Conservation (phyloP, 768 basidiomycete genomes). For the Asterophora lycoperdoides region DNA sequence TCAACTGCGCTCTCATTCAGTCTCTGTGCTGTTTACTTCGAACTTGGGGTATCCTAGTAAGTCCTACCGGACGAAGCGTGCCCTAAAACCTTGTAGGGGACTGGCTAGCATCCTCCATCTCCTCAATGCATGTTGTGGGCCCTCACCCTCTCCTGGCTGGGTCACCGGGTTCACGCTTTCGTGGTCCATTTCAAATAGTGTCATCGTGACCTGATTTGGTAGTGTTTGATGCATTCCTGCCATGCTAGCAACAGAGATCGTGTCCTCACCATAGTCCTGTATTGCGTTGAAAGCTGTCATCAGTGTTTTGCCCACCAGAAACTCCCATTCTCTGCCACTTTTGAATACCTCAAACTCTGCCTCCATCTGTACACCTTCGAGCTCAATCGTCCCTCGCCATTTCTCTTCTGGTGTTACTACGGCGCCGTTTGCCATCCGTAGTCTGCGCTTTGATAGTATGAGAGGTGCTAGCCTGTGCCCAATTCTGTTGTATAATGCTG, state of each 20-base stretch:
- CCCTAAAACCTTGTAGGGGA: too few relatives aligned
- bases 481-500: background rate
- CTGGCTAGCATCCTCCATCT: too few relatives aligned
- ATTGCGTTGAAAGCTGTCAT: constrained; percentile 18
- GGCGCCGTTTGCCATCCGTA: constrained; percentile 24
- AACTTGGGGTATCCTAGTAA: too few relatives aligned
- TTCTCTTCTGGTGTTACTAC: constrained; percentile 7
- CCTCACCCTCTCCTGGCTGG: too few relatives aligned
- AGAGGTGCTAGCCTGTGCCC: background rate
- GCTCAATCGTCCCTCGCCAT: constrained; percentile 6
- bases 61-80: too few relatives aligned
- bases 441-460: background rate
- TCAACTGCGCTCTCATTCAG: too few relatives aligned
- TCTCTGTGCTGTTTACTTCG: too few relatives aligned
- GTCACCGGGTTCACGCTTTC: too few relatives aligned
- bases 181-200: too few relatives aligned
- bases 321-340: constrained; percentile 23
- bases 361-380: background rate
- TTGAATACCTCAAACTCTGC: constrained; percentile 23
- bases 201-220: background rate
- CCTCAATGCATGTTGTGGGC: too few relatives aligned
- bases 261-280: constrained; percentile 22
- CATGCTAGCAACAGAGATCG: constrained; percentile 8
- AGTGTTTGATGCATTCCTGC: background rate
- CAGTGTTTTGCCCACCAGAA: constrained; percentile 27